Evolutionary conservation across 805 yeast species (phyloP), one percentile per base, ranked within the genome.

Genomic region (Candida maesae): DNA sequence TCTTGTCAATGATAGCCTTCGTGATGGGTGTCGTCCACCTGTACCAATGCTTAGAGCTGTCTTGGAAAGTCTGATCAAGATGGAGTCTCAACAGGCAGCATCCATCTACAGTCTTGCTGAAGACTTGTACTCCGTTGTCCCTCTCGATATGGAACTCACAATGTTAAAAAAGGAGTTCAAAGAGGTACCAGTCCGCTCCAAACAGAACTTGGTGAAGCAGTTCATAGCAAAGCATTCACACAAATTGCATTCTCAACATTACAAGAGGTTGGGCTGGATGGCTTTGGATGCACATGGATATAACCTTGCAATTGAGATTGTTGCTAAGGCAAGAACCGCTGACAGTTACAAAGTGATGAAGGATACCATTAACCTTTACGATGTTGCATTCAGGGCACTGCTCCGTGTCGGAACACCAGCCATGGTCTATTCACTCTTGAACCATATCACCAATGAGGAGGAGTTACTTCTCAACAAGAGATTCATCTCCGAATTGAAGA

Each of bases 1-100:
- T 3, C n/a, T 39, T 16, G 42, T 49, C n/a, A 44, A 44, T 16
- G 46, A 46, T 8, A 26, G 7, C 5, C 28, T 51, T 1, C 41
- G 60, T n/a, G 46, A 36, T 2, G 58, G 58, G 8, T 43, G 37
- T 10, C 44, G 48, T 19, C 59, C 58, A 17, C 35, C 49, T 5
- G 19, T 46, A 8, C 35, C 28, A 4, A 26, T 50, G 19, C 33
- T 54, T 3, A 20, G 29, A 6, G 8, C 8, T 6, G 39, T 49
- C 5, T 23, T 56, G 27, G 33, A 35, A 15, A 38, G 42, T 0
- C 31, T 54, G 16, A 23, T 45, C 9, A 17, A 23, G 6, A 25
- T 49, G 32, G 28, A 41, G 7, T 54, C 60, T 1, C 15, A 41
- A 1, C 17, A 49, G 8, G 42, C 44, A 24, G 14, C 33, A 14